phyloP scores from a whole-genome alignment of 2,329 filamentous ascomycete species.

The Aurifilum marmelostoma region DNA sequence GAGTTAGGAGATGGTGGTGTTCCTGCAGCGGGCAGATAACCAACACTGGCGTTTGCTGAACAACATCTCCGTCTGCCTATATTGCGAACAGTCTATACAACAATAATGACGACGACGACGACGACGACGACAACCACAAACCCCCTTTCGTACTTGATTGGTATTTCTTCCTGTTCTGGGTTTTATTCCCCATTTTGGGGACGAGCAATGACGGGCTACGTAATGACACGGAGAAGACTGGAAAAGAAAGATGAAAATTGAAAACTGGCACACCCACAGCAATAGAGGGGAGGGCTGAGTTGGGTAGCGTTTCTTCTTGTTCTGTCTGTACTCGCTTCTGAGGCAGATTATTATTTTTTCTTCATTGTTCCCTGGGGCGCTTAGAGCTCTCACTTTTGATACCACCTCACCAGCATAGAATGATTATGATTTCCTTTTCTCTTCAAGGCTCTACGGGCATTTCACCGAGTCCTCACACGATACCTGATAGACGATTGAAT shows the following conservation, averaged over 20 bases:
- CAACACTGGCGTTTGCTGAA: not conserved
- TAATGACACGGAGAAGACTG: not conserved
- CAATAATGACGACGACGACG: too few species aligned
- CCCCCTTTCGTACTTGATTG: not conserved
- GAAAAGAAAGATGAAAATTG: not conserved
- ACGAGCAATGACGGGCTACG: slow-evolving; percentile 19
- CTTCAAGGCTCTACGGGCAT: too few species aligned
- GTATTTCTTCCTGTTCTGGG: not conserved
- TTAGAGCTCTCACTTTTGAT: slow-evolving; percentile 23
- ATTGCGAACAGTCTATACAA: not conserved
- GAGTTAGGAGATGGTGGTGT: slow-evolving; percentile 30
- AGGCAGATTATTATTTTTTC: slow-evolving; percentile 9
- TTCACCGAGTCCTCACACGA: not conserved
- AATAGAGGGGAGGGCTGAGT: slow-evolving; percentile 8
- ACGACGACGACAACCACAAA: too few species aligned
- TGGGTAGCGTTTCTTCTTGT: slow-evolving; percentile 21
- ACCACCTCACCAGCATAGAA: slow-evolving; percentile 25
- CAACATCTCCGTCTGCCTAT: not conserved
- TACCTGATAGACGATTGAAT: not conserved
- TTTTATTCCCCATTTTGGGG: not conserved
- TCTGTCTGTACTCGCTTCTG: slow-evolving; percentile 11
- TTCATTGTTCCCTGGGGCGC: slow-evolving; percentile 5
- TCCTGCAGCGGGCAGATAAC: slow-evolving; percentile 8
- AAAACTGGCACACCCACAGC: not conserved
- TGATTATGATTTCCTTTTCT: not conserved